phyloP scores from a whole-genome alignment of 768 basidiomycete species.

The Phanerochaete sordida region DNA sequence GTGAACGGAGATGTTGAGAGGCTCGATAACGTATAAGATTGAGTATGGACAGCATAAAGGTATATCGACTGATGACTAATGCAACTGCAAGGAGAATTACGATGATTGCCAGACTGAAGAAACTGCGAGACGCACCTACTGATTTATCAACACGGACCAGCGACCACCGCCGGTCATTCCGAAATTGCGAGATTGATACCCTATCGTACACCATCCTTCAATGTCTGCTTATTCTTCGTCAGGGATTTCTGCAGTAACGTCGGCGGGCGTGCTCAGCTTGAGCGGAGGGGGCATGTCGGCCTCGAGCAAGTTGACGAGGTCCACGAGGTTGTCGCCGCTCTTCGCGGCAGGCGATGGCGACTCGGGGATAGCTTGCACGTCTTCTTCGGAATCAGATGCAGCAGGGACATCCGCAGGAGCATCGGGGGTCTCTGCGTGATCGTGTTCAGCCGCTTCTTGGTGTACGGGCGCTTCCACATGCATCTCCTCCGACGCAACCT shows the following conservation, averaged over 20 bases:
- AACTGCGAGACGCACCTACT: background rate
- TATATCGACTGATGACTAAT: background rate
- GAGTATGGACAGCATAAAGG: slow-evolving; percentile 6
- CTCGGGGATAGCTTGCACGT: slow-evolving; percentile 8
- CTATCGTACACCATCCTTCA: background rate
- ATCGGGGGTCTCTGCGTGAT: background rate
- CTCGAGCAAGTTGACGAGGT: slow-evolving; percentile 67
- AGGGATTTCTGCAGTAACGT: slow-evolving; percentile 13
- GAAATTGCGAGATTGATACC: background rate
- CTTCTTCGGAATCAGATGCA: background rate
- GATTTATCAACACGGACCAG: background rate
- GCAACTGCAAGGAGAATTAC: background rate
- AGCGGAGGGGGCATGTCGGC: slow-evolving; percentile 15
- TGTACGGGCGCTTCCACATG: slow-evolving; percentile 3
- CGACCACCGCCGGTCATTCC: background rate
- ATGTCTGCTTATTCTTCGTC: slow-evolving; percentile 8
- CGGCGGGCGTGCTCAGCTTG: slow-evolving; percentile 4
- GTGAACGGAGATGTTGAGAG: background rate
- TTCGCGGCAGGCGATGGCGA: slow-evolving; percentile 8
- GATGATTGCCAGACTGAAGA: background rate
- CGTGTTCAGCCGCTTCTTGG: slow-evolving; percentile 3
- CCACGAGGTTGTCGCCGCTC: slow-evolving; percentile 48
- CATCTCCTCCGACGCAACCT: slow-evolving; percentile 13
- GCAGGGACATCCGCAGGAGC: slow-evolving; percentile 14
- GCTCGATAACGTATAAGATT: background rate